Evolutionary conservation across 352 stramenopile species (phyloP), one percentile per base, ranked within the genome.

Genomic region (Phytophthora pluvialis): DNA sequence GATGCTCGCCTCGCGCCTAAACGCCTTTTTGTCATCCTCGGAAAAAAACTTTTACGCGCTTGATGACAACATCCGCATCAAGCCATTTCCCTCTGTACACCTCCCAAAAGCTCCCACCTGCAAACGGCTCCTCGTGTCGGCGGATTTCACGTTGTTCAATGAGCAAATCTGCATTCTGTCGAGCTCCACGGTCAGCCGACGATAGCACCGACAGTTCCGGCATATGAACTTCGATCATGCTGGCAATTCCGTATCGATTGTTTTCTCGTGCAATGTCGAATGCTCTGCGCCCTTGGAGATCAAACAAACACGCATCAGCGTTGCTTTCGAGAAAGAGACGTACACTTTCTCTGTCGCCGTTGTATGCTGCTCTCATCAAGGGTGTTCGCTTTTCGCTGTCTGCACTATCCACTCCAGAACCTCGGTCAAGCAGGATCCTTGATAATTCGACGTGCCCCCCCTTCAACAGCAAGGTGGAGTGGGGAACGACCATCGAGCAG

Each of bases 1-100:
- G 7, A 94, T 77, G 9, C 82, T 80, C 55, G 96, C 93, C 50
- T 97, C 88, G 35, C 73, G 28, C n/a, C 47, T 18, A 28, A 77
- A 67, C 4, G 32, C 13, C n/a, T 45, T 43, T 32, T 28, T 59
- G n/a, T 65, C 47, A 15, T 52, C 39, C 4, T 49, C 40, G 21
- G 57, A 53, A 33, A 26, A n/a, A 44, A 29, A 38, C 15, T 42
- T 45, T 45, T 12, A 47, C 47, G 18, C 57, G 52, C 31, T 65
- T 65, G 57, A 65, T 49, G 33, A 65, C 38, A 32, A 65, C 57
- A 18, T 49, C 32, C 15, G 48, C 31, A 45, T 36, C 10, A 15
- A 46, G 36, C 57, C 57, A 65, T n/a, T 36, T 57, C 13, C 57
- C 57, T 47, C 21, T 45, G 42, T 65, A 65, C 6, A 65, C 57